Evolutionary conservation across 2,329 filamentous ascomycete species (phyloP).

Genomic region (Hypoxylon sp.): DNA sequence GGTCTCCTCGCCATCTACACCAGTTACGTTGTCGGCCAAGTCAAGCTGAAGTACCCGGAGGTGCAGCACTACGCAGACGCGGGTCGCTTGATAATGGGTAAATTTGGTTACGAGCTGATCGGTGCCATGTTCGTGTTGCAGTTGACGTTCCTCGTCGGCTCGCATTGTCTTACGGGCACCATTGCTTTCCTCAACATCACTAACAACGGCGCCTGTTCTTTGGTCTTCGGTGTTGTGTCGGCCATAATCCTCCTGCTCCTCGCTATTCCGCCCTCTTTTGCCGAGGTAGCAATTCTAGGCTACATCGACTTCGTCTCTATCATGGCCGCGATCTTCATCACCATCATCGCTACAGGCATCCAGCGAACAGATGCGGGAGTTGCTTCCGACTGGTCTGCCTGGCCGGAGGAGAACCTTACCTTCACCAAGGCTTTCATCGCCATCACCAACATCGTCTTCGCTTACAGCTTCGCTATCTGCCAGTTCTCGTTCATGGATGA

Average conservation of each 20-base stretch:
- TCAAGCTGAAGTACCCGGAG: slow-evolving; percentile 54
- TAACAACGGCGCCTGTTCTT: slow-evolving; percentile 68
- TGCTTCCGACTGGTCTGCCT: slow-evolving; percentile 54
- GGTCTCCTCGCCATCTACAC: slow-evolving; percentile 65
- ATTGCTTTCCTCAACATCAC: slow-evolving; percentile 74
- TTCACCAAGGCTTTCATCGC: slow-evolving; percentile 67
- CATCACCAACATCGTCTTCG: slow-evolving; percentile 74
- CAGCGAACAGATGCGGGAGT: slow-evolving; percentile 42
- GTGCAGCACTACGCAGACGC: slow-evolving; percentile 66
- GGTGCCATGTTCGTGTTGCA: slow-evolving; percentile 69
- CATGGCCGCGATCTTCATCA: slow-evolving; percentile 69
- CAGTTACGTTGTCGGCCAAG: slow-evolving; percentile 63
- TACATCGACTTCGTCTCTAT: slow-evolving; percentile 73
- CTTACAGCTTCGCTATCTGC: slow-evolving; percentile 65
- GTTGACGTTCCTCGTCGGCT: slow-evolving; percentile 75
- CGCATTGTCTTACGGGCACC: slow-evolving; percentile 73
- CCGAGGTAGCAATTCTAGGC: slow-evolving; percentile 71
- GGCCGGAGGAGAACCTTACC: slow-evolving; percentile 54
- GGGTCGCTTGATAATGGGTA: slow-evolving; percentile 68
- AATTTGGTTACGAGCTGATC: slow-evolving; percentile 67
- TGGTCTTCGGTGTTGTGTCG: slow-evolving; percentile 71
- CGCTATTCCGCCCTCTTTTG: slow-evolving; percentile 71
- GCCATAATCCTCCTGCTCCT: slow-evolving; percentile 68
- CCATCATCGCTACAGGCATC: slow-evolving; percentile 72
- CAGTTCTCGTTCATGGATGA: slow-evolving; percentile 59